phyloP scores from a whole-genome alignment of 176 grass and related monocot species.

The Eleusine coracana region DNA sequence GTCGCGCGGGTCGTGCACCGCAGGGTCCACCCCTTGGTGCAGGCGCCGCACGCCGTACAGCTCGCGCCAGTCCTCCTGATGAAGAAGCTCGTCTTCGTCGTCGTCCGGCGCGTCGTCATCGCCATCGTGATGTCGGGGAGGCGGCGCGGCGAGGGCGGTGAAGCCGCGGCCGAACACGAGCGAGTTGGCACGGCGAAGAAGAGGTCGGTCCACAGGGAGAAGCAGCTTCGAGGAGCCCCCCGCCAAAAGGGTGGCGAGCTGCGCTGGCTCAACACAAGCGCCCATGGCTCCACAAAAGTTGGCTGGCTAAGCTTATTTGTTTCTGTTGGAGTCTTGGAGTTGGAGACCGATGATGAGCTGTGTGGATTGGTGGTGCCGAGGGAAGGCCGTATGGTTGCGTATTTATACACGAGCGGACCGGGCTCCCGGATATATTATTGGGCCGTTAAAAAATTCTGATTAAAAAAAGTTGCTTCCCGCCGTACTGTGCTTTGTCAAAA shows the following conservation, averaged over 20 bases:
- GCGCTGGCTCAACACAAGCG: neutral
- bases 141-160: neutral
- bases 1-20: slow-evolving; percentile 58
- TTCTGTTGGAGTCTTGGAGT: neutral
- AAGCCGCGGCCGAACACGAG: neutral
- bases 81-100: neutral
- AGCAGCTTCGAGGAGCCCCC: neutral
- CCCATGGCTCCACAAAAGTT: neutral
- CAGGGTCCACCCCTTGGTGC: slow-evolving; percentile 42
- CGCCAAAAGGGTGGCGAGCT: neutral
- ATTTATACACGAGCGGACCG: neutral
- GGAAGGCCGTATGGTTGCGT: neutral
- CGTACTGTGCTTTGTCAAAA: neutral
- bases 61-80: neutral
- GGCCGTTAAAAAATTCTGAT: neutral
- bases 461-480: neutral
- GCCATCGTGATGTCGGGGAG: neutral
- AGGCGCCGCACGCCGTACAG: neutral
- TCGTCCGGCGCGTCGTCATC: neutral
- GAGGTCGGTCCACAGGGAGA: neutral
- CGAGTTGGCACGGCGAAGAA: neutral
- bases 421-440: neutral
- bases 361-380: neutral
- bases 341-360: neutral
- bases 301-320: neutral